Evolutionary conservation across 192 early-diverging fungal genomes (phyloP), one percentile per base, ranked within the genome.

Genomic region (Coemansia aciculifera): DNA sequence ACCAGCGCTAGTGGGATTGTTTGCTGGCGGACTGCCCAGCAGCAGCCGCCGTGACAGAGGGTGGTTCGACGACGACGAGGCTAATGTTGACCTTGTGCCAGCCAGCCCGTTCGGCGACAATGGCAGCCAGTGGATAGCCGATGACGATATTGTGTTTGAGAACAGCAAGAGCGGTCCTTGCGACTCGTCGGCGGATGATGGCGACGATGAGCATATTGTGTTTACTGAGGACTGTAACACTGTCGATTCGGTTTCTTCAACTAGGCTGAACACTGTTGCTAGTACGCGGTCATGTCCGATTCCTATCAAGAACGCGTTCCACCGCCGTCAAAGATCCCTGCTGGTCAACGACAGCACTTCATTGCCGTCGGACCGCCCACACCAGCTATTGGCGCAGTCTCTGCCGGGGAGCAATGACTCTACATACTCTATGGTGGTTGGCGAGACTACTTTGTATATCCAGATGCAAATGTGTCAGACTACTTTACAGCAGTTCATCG

Each of bases 391-490:
- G 5, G 64, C 75, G 12, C 69, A 49, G 66, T 76, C 79, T 43
- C 44, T 76, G 21, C 69, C 74, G 9, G 62, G 72, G 17, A 32
- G 54, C 31, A 57, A 31, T 15, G 54, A 57, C 54, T 57, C 54
- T 31, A 31, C 48, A 27, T 38, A 17, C 31, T 57, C 54, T 13
- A 57, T 57, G 54, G 54, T 76, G 34, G 62, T 67, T 15, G 65
- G 69, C 17, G 76, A 75, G 57, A 77, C 86, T 59, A 89, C 85
- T 0, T 67, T 94, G 31, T 92, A 90, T 74, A 89, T 95, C 56
- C 93, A 95, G 68, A 94, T 99, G 97, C 94, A 99, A 69, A 84
- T 99, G 32, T 99, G 96, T 63, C 86, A 86, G 61, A 89, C 85
- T 3, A 90, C 87, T 1, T 73, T 93, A 23, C 85, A 85, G 34